Evolutionary conservation across 2,329 filamentous ascomycete species (phyloP).

Genomic region (Botryosphaeria agaves): DNA sequence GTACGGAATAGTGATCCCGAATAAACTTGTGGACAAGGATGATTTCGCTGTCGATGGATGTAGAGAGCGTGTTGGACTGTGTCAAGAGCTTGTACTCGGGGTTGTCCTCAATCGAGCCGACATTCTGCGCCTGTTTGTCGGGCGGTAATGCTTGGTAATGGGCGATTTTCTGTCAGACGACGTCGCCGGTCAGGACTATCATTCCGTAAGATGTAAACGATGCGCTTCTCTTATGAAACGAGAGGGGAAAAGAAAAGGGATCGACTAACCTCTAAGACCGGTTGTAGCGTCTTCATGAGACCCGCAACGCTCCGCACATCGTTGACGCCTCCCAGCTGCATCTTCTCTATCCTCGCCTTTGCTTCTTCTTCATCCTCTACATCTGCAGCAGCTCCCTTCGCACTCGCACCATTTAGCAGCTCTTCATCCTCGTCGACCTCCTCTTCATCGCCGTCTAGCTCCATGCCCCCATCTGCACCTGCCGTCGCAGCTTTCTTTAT

Average conservation of each 20-base stretch:
- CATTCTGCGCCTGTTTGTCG: conserved; percentile 42
- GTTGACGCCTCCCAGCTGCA: conserved; percentile 54
- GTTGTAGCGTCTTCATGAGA: conserved; percentile 66
- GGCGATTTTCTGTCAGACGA: conserved; percentile 55
- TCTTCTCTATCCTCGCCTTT: conserved; percentile 67
- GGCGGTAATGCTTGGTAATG: conserved; percentile 55
- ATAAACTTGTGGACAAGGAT: conserved; percentile 91
- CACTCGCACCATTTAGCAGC: conserved; percentile 28
- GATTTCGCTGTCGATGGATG: conserved; percentile 84
- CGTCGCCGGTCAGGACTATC: conserved; percentile 50
- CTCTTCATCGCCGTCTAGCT: conserved; percentile 37
- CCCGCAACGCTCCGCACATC: conserved; percentile 66
- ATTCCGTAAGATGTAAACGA: conserved; percentile 45
- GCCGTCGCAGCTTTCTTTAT: neutral
- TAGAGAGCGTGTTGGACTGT: conserved; percentile 76
- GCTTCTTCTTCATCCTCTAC: conserved; percentile 49
- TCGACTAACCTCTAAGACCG: conserved; percentile 61
- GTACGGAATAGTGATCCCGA: conserved; percentile 82
- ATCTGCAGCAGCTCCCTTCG: conserved; percentile 25
- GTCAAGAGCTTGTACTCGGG: conserved; percentile 81
- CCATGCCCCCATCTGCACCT: conserved; percentile 26
- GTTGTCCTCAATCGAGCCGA: conserved; percentile 81
- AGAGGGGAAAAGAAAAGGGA: conserved; percentile 8
- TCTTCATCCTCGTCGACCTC: conserved; percentile 44
- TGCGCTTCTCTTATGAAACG: conserved; percentile 18